Evolutionary conservation across 2,329 filamentous ascomycete species (phyloP), one percentile per base, ranked within the genome.

Genomic region (Penicillium freii): DNA sequence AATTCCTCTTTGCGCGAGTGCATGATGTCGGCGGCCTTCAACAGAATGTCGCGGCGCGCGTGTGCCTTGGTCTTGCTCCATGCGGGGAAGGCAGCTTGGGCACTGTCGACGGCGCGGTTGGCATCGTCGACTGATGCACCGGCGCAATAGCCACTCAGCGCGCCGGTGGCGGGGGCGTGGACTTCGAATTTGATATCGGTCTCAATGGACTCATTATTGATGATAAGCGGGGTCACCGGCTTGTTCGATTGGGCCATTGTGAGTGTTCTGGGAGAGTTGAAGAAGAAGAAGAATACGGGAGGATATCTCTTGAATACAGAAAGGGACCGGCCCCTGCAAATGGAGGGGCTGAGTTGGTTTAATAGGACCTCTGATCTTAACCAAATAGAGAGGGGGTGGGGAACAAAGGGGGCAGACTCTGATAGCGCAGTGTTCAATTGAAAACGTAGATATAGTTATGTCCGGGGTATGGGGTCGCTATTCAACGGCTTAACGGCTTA

Each of bases 41-140:
- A 51, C 57, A 95, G 80, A 62, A 95, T 85, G 62, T 88, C 83
- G 36, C 89, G 85, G 39, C 89, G 87, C 25, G 80, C 69, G 25
- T 77, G 69, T 1, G 86, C 83, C 45, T 84, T 85, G 3, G 83
- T 83, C 62, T 82, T 83, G 43, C 82, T 80, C 91, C 91, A 96
- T 57, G 81, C 75, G 43, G 82, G 82, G 73, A 90, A 87, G 1
- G 91, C 90, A 15, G 79, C 78, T n/a, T 85, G 78, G 0, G 90
- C 89, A 10, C 86, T 82, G 10, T 77, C 74, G 19, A 82, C 74
- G 29, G 87, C 87, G 61, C 84, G 78, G 2, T 77, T 73, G 46
- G 83, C 82, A 64, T 86, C 79, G 9, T 78, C 72, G 38, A 81
- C 76, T 3, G 85, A 84, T 34, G 82, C 84, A 34, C 81, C 80